These are phyloP conservation scores for Rugonectria rugulosa DNA, from an alignment of 2,329 filamentous ascomycete species.

Conservation along the genomic window DNA sequence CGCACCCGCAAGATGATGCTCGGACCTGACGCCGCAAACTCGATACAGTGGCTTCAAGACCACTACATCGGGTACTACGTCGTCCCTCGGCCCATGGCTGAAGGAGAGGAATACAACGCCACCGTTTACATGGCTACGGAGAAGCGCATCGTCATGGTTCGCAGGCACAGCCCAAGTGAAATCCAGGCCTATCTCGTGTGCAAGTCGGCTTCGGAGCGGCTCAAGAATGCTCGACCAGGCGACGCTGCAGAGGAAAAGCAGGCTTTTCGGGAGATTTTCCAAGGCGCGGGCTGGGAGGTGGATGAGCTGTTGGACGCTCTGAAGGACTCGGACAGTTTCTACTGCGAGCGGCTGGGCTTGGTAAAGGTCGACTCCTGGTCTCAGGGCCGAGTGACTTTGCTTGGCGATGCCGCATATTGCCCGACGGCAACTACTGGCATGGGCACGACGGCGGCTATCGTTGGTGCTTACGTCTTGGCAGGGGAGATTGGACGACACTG, in stretches of 20 bases:
- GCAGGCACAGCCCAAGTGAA: too few species aligned
- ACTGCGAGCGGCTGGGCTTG: slow-evolving; percentile 52
- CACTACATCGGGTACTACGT: neutral
- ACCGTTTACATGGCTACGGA: too few species aligned
- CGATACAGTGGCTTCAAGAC: neutral
- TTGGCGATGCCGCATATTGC: slow-evolving; percentile 1
- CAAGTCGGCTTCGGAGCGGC: neutral
- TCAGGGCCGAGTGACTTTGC: neutral
- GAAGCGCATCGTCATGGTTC: too few species aligned
- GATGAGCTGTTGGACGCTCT: slow-evolving; percentile 52
- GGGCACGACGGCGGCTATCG: neutral
- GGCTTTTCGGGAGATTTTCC: neutral
- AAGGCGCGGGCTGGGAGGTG: slow-evolving; percentile 47
- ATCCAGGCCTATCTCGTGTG: neutral
- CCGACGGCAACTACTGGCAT: neutral
- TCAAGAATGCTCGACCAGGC: neutral
- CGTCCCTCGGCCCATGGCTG: neutral
- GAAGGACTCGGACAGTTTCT: slow-evolving; percentile 53
- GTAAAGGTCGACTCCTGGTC: slow-evolving; percentile 47
- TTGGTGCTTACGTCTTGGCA: slow-evolving; percentile 3
- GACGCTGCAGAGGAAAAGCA: neutral
- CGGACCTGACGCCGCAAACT: slow-evolving; percentile 31
- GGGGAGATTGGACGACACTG: slow-evolving; percentile 3
- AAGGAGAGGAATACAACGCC: too few species aligned
- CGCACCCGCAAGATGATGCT: slow-evolving; percentile 54